Conservation (phyloP, 23 red algal genomes). For the Gracilaria vermiculophylla region DNA sequence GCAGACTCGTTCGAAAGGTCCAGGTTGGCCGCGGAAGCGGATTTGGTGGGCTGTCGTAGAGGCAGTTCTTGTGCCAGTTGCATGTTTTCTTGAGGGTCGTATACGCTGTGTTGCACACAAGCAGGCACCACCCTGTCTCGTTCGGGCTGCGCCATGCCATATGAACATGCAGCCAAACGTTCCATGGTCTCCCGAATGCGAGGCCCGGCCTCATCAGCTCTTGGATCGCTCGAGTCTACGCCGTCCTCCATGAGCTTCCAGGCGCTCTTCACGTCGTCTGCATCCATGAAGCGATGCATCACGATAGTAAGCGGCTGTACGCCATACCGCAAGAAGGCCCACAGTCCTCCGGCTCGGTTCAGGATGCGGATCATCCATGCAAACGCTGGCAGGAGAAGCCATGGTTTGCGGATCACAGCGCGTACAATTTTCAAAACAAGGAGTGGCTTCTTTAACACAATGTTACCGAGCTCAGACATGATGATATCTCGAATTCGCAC, state of each 20-base stretch:
- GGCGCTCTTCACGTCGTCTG: constrained; percentile 63
- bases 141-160: constrained; percentile 77
- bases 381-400: constrained; percentile 17
- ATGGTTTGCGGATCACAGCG: constrained; percentile 15
- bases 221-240: constrained; percentile 34
- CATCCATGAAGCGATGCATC: constrained; percentile 94
- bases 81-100: constrained; percentile 64
- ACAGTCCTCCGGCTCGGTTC: constrained; percentile 49
- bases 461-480: constrained; percentile 48
- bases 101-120: constrained; percentile 77
- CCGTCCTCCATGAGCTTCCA: constrained; percentile 71
- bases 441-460: constrained; percentile 25
- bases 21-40: constrained; percentile 13
- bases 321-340: constrained; percentile 33
- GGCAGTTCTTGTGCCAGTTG: constrained; percentile 58
- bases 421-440: constrained; percentile 56
- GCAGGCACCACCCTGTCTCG: constrained; percentile 62
- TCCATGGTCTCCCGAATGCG: constrained; percentile 79
- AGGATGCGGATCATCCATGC: constrained; percentile 34
- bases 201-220: constrained; percentile 33
- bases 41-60: constrained; percentile 6
- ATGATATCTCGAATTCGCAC: constrained; percentile 57
- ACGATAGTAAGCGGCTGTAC: constrained; percentile 65
- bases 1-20: neutral
- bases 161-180: constrained; percentile 66